Percentiles rank a stretch among this genome's conserved stretches.
These are phyloP conservation scores for Cinchona pubescens DNA, from an alignment of 257 asterid genomes.

Conservation along the genomic window DNA sequence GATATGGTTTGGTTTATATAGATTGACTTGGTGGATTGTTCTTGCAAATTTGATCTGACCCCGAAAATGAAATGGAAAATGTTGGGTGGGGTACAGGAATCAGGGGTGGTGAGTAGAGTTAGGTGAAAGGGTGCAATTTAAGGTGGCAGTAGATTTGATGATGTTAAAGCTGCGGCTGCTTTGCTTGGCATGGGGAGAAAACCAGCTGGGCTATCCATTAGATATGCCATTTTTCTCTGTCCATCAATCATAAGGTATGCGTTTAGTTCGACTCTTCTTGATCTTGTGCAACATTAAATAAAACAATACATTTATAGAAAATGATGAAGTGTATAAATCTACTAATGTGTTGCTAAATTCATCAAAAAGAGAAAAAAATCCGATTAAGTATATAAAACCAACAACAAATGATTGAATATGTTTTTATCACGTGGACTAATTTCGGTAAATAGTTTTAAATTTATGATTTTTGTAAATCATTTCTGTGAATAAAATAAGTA, in stretches of 20 bases:
- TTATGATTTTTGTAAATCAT: too few species aligned
- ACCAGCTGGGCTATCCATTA: slow-evolving; percentile 1
- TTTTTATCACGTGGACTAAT: too few species aligned
- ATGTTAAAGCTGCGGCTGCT: slow-evolving; percentile 29
- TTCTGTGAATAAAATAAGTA: not conserved
- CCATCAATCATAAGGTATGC: not conserved
- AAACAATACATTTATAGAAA: too few species aligned
- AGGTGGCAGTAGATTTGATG: slow-evolving; percentile 37
- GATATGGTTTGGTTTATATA: slow-evolving; percentile 18
- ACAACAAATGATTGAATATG: too few species aligned
- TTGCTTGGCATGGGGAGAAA: slow-evolving; percentile 47
- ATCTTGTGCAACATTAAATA: not conserved
- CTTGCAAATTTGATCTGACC: not conserved
- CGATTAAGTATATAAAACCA: too few species aligned
- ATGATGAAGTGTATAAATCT: too few species aligned
- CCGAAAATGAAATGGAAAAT: not conserved
- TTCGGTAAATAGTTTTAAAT: too few species aligned
- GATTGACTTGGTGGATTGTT: not conserved
- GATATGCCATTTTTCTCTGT: too few species aligned
- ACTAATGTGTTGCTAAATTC: too few species aligned
- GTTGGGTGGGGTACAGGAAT: slow-evolving; percentile 9
- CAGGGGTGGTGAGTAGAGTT: not conserved
- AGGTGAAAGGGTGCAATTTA: slow-evolving; percentile 27
- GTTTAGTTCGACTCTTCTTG: not conserved
- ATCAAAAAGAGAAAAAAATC: too few species aligned